Evolutionary conservation across 495 filamentous ascomycete genomes (phyloP), one percentile per base, ranked within the genome.

Genomic region (Xylona heveae): DNA sequence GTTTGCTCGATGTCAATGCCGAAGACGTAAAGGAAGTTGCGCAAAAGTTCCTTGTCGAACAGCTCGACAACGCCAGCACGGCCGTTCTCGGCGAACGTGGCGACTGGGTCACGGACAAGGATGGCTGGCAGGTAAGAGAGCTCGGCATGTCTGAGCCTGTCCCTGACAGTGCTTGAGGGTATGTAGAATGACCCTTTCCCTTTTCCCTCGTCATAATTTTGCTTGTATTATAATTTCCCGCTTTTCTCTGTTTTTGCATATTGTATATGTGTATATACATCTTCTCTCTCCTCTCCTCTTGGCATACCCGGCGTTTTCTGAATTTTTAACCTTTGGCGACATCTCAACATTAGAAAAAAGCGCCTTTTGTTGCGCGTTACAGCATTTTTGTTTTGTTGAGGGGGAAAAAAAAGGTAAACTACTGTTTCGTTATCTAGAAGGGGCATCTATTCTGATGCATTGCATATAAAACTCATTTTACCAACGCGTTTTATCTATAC

Each of bases 71-170:
- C 29, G 55, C 60, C 41, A 46, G 57, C 44, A 39, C 81, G 42
- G 70, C 70, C 26, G 70, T 95, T 24, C 64, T 97, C 2, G 88
- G 88, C 19, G 74, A 91, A 58, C 76, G 69, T 58, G 81, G 73
- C 41, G 71, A 72, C 18, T 91, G 79, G 74, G 62, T 72, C 7
- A 54, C 48, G 24, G 42, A 48, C 5, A 42, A 42, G 29, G 53
- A 53, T 29, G 58, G 51, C 2, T 70, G 66, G 66, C 36, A 50
- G 13, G 44, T 59, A 10, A 39, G 46, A 14, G 53, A 61, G 31
- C 34, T 67, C 20, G 58, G 55, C 13, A 51, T 61, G 40, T 43
- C 35, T 18, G 29, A 41, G 19, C 30, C 35, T 15, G 29, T 32
- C 8, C 33, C 30, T 21, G 31, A 29, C 17, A 28, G 29, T 35